Conservation (phyloP, 164 flowering plant genomes). For the Sedum album region DNA sequence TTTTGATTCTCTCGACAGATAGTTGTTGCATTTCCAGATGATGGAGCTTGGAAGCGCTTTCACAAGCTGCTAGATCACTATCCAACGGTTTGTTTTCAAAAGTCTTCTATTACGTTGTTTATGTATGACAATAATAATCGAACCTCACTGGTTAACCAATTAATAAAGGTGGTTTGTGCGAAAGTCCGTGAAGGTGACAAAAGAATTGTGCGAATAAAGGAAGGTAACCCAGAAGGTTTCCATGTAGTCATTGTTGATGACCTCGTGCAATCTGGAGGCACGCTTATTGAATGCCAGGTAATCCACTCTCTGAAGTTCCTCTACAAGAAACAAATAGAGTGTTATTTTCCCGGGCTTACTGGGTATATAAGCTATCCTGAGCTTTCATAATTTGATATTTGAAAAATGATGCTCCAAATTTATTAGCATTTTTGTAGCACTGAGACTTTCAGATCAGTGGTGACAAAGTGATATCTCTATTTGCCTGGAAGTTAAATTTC, state of each 20-base stretch:
- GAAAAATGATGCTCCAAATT: too few species aligned
- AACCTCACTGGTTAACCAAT: background rate
- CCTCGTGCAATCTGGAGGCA: slow-evolving; percentile 95
- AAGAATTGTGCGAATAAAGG: slow-evolving; percentile 88
- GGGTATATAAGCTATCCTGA: background rate
- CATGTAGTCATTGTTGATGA: slow-evolving; percentile 99
- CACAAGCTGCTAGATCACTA: slow-evolving; percentile 80
- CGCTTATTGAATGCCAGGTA: slow-evolving; percentile 96
- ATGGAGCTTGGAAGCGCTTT: slow-evolving; percentile 98
- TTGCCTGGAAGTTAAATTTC: too few species aligned
- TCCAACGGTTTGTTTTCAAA: slow-evolving; percentile 51
- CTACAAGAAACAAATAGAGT: background rate
- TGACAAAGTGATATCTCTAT: too few species aligned
- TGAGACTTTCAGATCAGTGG: too few species aligned
- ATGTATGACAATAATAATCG: background rate
- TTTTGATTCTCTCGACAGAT: slow-evolving; percentile 33
- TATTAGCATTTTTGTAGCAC: too few species aligned
- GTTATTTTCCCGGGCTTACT: background rate
- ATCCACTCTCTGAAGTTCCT: background rate
- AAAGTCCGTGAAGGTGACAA: slow-evolving; percentile 97
- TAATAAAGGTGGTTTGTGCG: slow-evolving; percentile 64
- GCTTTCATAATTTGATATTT: background rate
- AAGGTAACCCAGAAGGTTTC: slow-evolving; percentile 75
- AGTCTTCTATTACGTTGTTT: background rate
- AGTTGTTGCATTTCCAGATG: slow-evolving; percentile 91